Percentiles rank a stretch among this genome's conserved stretches.
These are phyloP conservation scores for Auriscalpium vulgare DNA, from an alignment of 768 basidiomycete species.

Conservation along the genomic window DNA sequence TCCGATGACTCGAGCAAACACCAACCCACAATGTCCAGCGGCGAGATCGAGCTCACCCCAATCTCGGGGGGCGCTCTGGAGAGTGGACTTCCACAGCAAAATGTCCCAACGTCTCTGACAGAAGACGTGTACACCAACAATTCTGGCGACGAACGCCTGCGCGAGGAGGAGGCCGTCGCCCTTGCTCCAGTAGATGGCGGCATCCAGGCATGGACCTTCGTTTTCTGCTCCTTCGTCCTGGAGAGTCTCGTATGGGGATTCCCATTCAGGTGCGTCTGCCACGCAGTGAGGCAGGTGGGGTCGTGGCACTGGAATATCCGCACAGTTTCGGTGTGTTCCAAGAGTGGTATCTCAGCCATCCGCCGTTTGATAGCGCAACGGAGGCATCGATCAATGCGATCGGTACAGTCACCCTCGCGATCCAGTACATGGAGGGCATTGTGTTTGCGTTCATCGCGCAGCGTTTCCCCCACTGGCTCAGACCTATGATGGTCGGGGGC, in stretches of 20 bases:
- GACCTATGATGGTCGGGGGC: slow-evolving; percentile 12
- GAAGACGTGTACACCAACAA: too few relatives aligned
- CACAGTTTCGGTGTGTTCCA: slow-evolving; percentile 2
- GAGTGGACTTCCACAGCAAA: too few relatives aligned
- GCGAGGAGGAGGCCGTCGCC: background rate
- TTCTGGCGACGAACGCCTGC: background rate
- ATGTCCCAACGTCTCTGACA: too few relatives aligned
- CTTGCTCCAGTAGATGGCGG: slow-evolving; percentile 17
- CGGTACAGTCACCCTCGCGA: background rate
- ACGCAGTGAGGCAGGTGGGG: background rate
- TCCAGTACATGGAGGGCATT: slow-evolving; percentile 1
- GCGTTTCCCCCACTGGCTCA: slow-evolving; percentile 16
- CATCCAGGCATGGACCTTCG: slow-evolving; percentile 18
- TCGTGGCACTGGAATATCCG: too few relatives aligned
- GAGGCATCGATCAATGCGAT: slow-evolving; percentile 1
- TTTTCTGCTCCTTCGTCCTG: slow-evolving; percentile 15
- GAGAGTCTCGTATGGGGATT: slow-evolving; percentile 20
- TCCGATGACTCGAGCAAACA: too few relatives aligned
- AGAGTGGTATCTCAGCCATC: background rate
- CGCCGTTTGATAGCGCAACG: slow-evolving; percentile 1
- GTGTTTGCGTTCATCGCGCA: slow-evolving; percentile 12
- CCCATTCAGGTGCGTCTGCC: slow-evolving; percentile 13
- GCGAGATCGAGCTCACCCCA: too few relatives aligned
- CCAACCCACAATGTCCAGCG: too few relatives aligned
- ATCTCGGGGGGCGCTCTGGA: too few relatives aligned